A percentile compares a stretch with the other conserved stretches of the same genome.
Evolutionary conservation across 805 yeast species (phyloP).

Genomic region (Hanseniaspora valbyensis): DNA sequence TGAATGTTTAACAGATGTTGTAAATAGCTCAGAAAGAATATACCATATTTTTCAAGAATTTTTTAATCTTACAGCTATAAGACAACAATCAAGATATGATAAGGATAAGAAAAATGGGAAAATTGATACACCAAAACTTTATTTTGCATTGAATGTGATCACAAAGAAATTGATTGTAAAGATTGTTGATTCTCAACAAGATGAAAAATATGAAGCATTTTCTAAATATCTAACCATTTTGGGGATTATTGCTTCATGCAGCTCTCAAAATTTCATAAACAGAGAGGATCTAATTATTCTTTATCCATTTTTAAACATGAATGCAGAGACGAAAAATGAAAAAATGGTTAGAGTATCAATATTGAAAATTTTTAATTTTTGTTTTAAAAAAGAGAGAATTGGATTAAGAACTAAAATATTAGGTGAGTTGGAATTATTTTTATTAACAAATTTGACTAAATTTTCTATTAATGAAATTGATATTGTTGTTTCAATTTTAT

Average conservation of each 20-base stretch:
- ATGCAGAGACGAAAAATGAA: slow-evolving; percentile 29
- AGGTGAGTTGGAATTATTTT: slow-evolving; percentile 37
- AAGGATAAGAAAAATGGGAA: background rate
- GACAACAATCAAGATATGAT: slow-evolving; percentile 15
- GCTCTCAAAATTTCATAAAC: slow-evolving; percentile 42
- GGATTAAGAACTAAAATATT: slow-evolving; percentile 44
- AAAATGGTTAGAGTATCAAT: slow-evolving; percentile 34
- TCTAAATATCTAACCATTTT: slow-evolving; percentile 29
- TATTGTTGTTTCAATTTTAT: slow-evolving; percentile 63
- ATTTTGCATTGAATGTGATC: background rate
- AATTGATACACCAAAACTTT: background rate
- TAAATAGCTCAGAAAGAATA: slow-evolving; percentile 31
- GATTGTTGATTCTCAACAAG: slow-evolving; percentile 25
- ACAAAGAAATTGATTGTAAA: slow-evolving; percentile 24
- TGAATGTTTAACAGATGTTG: slow-evolving; percentile 33
- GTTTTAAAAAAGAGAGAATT: slow-evolving; percentile 33
- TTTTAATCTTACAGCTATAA: slow-evolving; percentile 30
- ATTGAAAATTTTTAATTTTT: slow-evolving; percentile 42
- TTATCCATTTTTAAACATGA: slow-evolving; percentile 53
- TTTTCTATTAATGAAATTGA: slow-evolving; percentile 49
- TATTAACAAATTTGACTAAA: slow-evolving; percentile 50
- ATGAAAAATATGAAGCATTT: slow-evolving; percentile 21
- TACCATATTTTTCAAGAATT: slow-evolving; percentile 39
- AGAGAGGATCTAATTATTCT: slow-evolving; percentile 58
- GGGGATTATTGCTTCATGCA: slow-evolving; percentile 41